Percentiles rank a stretch among this genome's conserved stretches.
Evolutionary conservation across 176 grass and related monocot species (phyloP).

Genomic region (Pharus latifolius): DNA sequence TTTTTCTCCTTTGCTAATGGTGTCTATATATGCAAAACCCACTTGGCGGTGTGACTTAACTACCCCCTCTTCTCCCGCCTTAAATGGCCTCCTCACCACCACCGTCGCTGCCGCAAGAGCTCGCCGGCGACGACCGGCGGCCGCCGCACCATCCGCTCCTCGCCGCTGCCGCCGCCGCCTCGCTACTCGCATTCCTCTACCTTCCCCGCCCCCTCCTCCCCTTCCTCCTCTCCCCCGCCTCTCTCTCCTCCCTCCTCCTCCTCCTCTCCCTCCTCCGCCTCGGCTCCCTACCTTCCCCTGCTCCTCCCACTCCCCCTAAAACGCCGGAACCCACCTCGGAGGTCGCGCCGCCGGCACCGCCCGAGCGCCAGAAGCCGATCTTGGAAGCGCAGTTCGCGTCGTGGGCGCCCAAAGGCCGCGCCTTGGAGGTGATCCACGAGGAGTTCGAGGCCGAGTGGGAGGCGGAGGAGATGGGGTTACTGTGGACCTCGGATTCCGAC

Average conservation of each 20-base stretch:
- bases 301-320: not conserved
- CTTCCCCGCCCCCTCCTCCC: constrained; percentile 49
- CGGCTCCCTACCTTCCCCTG: not conserved
- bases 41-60: constrained; percentile 7
- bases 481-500: constrained; percentile 36
- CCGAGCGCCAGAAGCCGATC: not conserved
- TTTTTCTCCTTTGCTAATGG: not conserved
- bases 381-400: constrained; percentile 38
- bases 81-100: constrained; percentile 26
- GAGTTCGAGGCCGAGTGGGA: constrained; percentile 58
- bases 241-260: constrained; percentile 51
- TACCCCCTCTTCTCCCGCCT: constrained; percentile 20
- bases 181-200: constrained; percentile 64
- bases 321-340: not conserved
- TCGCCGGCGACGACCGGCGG: not conserved
- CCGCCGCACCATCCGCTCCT: constrained; percentile 35
- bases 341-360: not conserved
- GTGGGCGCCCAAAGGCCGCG: constrained; percentile 33
- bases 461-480: constrained; percentile 30
- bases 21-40: not conserved
- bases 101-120: not conserved
- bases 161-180: constrained; percentile 23
- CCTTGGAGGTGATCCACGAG: constrained; percentile 80
- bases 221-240: constrained; percentile 47
- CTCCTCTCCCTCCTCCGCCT: constrained; percentile 33